Conservation (phyloP, 371 early-diverging fungal genomes). For the Mucor mucedo region DNA sequence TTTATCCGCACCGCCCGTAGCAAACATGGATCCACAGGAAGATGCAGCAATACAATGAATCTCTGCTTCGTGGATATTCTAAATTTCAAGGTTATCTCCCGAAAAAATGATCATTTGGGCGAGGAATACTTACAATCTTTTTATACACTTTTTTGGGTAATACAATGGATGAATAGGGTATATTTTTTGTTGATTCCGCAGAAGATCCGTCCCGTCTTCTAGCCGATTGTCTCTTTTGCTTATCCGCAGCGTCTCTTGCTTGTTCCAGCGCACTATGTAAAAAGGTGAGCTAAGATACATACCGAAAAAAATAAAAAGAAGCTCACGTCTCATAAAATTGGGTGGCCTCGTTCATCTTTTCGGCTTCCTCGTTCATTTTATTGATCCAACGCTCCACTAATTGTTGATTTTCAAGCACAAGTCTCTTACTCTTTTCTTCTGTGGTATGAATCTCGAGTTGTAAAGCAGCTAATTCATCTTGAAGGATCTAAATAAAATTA, state of each 20-base stretch:
- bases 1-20: slow-evolving; percentile 89
- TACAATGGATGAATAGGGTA: slow-evolving; percentile 17
- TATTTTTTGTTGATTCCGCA: background rate
- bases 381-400: slow-evolving; percentile 90
- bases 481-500: slow-evolving; percentile 52
- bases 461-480: slow-evolving; percentile 90
- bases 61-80: slow-evolving; percentile 77
- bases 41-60: slow-evolving; percentile 83
- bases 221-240: slow-evolving; percentile 20
- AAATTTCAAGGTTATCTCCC: background rate
- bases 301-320: too few relatives aligned
- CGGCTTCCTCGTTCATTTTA: slow-evolving; percentile 92
- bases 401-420: slow-evolving; percentile 84
- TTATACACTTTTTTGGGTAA: slow-evolving; percentile 20
- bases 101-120: background rate
- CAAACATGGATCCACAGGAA: slow-evolving; percentile 76
- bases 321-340: slow-evolving; percentile 75
- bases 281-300: background rate
- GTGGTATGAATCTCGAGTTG: slow-evolving; percentile 89
- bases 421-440: slow-evolving; percentile 76
- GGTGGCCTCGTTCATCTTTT: slow-evolving; percentile 93
- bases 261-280: slow-evolving; percentile 31
- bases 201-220: slow-evolving; percentile 19
- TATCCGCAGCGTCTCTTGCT: slow-evolving; percentile 31
- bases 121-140: slow-evolving; percentile 21